Evolutionary conservation across 2,329 filamentous ascomycete species (phyloP), one percentile per base, ranked within the genome.

Genomic region (Ampelomyces quisqualis): DNA sequence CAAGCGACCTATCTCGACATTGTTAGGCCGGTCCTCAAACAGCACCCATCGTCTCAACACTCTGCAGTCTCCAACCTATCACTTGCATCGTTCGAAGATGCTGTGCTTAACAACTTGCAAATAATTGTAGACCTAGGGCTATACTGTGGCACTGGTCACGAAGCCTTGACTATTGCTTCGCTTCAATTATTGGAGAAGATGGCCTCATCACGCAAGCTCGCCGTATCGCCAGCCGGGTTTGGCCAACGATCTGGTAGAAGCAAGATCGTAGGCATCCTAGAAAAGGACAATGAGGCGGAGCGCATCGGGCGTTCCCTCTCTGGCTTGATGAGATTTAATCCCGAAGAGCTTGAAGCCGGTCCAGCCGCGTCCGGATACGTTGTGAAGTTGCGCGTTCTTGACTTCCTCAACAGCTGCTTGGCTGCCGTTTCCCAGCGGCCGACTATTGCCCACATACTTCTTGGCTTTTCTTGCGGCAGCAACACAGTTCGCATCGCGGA

Each of bases 1-100:
- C 93, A 98, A 62, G 80, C 89, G 11, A 97, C 91, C 0, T 98
- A 95, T 63, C 78, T 94, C 28, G 85, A 97, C 60, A 81, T 98
- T 37, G 86, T 97, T 11, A 81, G 86, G 38, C 89, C 90, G 2
- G 69, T 88, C 8, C 76, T 95, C 53, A 88, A 86, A 62, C 75
- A 77, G 22, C 80, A 88, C 40, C 72, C 79, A 14, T 77, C 76
- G 19, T 73, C 78, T 33, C 78, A 81, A 35, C 75, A 79, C 19
- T 71, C 75, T 7, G 77, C 79, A 3, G 84, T 93, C 15, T 79
- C 85, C 1, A 89, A 87, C 55, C 80, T 85, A 5, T 83, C 88
- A 1, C 86, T 91, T 53, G 77, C 86, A n/a, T 90, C 86, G 0
- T 91, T 98, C 57, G 91, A 97, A 63, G 94, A 98, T 60, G 90